A percentile compares a stretch with the other conserved stretches of the same genome.
These are phyloP conservation scores for Selaginella tamariscina DNA, from an alignment of 75 land plant genomes.

Conservation along the genomic window DNA sequence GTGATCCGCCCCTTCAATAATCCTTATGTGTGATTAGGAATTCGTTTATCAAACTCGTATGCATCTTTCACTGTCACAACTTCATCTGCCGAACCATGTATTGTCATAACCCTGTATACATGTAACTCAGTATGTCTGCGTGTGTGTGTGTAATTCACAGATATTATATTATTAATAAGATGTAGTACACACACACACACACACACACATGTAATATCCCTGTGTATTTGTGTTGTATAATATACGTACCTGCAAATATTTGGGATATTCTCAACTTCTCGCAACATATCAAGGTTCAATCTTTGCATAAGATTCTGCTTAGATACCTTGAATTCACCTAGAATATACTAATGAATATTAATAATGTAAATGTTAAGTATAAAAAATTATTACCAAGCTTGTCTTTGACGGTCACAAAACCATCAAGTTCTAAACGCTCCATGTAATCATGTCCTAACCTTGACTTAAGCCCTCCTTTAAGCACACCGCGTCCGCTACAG, in stretches of 20 bases:
- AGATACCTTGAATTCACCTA: neutral
- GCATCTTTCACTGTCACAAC: constrained; percentile 62
- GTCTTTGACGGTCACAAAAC: constrained; percentile 54
- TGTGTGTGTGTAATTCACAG: no score
- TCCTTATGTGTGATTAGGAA: constrained; percentile 57
- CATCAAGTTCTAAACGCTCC: constrained; percentile 45
- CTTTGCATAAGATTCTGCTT: neutral
- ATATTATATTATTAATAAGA: neutral
- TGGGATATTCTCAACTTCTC: neutral
- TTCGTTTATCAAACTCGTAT: constrained; percentile 47
- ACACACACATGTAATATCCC: no score
- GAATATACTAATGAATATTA: neutral
- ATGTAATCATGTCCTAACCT: constrained; percentile 48
- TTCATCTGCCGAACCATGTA: constrained; percentile 77
- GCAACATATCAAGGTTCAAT: neutral
- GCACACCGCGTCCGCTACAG: constrained; percentile 61
- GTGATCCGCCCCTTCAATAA: constrained; percentile 74
- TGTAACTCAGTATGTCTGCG: no score
- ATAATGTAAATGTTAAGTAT: neutral
- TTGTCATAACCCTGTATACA: constrained; percentile 56
- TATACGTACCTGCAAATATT: neutral
- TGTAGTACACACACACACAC: neutral
- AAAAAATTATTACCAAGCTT: constrained; percentile 34
- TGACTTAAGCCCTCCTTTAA: constrained; percentile 45
- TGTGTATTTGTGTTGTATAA: no score